Percentiles rank a stretch among this genome's conserved stretches.
Conservation (phyloP, 2,329 filamentous ascomycete genomes). For the Bipolaris cookei region DNA sequence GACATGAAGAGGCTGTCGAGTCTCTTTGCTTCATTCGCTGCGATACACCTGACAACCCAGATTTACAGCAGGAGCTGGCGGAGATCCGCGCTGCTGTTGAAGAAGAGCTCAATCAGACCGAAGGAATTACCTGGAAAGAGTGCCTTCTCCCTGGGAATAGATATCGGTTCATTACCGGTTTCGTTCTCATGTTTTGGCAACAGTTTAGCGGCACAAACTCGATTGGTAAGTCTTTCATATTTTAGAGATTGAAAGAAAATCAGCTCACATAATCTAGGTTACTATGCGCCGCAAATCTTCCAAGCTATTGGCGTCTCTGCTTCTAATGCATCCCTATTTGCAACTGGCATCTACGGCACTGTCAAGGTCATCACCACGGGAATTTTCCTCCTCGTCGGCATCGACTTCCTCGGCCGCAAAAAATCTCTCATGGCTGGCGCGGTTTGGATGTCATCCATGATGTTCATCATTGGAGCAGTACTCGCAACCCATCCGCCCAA, state of each 20-base stretch:
- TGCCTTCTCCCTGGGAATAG: constrained; percentile 65
- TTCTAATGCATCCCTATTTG: constrained; percentile 11
- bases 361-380: constrained; percentile 74
- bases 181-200: constrained; percentile 78
- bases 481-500: constrained; percentile 54
- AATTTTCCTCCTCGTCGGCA: constrained; percentile 71
- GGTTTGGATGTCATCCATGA: constrained; percentile 65
- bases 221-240: constrained; percentile 46
- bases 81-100: constrained; percentile 72
- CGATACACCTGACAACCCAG: constrained; percentile 9
- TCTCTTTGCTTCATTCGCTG: constrained; percentile 51
- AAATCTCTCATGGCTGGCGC: constrained; percentile 71
- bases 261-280: constrained; percentile 51
- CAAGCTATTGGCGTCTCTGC: constrained; percentile 67
- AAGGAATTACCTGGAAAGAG: constrained; percentile 35
- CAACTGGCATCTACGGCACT: constrained; percentile 68
- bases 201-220: constrained; percentile 80
- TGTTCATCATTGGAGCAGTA: constrained; percentile 69
- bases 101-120: constrained; percentile 70
- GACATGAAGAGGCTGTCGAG: constrained; percentile 62
- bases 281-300: constrained; percentile 77
- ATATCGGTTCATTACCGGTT: constrained; percentile 70
- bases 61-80: constrained; percentile 65
- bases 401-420: constrained; percentile 68
- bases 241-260: too few species aligned